Evolutionary conservation across 1,284 basidiomycete species (phyloP).

Genomic region (Taiwanofungus camphoratus): DNA sequence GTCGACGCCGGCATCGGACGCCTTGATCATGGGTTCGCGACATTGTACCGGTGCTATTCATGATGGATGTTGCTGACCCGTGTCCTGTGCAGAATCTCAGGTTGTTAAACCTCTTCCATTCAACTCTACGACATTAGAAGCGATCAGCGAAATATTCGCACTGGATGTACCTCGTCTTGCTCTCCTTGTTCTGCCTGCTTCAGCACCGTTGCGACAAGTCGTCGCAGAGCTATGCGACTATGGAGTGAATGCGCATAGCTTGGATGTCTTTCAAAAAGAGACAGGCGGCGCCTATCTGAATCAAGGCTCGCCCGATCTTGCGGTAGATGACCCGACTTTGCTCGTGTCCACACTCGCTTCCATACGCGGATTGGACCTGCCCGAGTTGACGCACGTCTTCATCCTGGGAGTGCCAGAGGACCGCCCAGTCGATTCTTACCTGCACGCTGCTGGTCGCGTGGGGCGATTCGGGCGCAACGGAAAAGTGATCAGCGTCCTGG

Average conservation of each 20-base stretch:
- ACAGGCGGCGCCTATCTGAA: constrained; percentile 40
- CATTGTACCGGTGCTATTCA: no score
- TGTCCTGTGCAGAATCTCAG: constrained; percentile 44
- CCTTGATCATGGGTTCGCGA: no score
- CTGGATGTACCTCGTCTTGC: constrained; percentile 64
- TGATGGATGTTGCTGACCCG: no score
- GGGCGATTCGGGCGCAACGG: constrained; percentile 64
- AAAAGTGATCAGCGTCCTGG: constrained; percentile 56
- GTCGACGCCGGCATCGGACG: no score
- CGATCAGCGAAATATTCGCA: constrained; percentile 63
- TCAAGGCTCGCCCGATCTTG: constrained; percentile 23
- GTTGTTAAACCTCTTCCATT: constrained; percentile 46
- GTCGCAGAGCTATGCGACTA: constrained; percentile 58
- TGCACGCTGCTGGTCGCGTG: constrained; percentile 71
- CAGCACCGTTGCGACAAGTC: constrained; percentile 50
- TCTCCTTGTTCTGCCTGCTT: constrained; percentile 59
- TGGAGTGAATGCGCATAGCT: constrained; percentile 59
- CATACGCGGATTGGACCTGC: constrained; percentile 67
- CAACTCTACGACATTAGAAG: constrained; percentile 53
- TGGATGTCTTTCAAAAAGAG: constrained; percentile 45
- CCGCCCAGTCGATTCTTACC: constrained; percentile 50
- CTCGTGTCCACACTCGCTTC: constrained; percentile 64
- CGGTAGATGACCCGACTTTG: constrained; percentile 49
- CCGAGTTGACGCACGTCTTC: constrained; percentile 68
- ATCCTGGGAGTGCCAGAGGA: constrained; percentile 56